Evolutionary conservation across 805 yeast species (phyloP).

Genomic region (Candida vartiovaarae): DNA sequence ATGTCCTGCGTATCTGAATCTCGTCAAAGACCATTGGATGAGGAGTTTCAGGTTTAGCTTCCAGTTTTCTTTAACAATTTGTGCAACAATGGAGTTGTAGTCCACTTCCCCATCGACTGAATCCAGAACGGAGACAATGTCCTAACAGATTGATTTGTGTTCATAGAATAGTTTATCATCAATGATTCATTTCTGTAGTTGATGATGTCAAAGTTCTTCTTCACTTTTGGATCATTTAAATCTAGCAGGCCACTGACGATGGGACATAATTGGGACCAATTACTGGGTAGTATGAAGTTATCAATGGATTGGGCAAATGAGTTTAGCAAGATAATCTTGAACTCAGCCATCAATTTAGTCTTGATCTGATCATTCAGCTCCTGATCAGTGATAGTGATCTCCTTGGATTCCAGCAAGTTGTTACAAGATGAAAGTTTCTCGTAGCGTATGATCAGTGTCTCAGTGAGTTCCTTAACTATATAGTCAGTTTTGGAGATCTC

Average conservation of each 20-base stretch:
- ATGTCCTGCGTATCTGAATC: conserved; percentile 12
- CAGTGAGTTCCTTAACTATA: conserved; percentile 59
- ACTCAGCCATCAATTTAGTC: conserved; percentile 19
- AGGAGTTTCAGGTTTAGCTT: conserved; percentile 29
- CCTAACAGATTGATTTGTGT: conserved; percentile 15
- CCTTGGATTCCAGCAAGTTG: conserved; percentile 29
- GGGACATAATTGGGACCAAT: conserved; percentile 50
- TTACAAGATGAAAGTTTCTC: conserved; percentile 28
- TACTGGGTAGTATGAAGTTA: conserved; percentile 55
- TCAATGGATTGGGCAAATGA: conserved; percentile 35
- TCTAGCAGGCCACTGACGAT: conserved; percentile 37
- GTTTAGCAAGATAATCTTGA: conserved; percentile 23
- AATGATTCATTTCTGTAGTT: conserved; percentile 67
- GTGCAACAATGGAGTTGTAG: conserved; percentile 26
- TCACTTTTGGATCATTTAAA: conserved; percentile 24
- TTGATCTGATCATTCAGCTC: conserved; percentile 28
- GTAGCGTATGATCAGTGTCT: conserved; percentile 45
- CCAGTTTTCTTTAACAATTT: conserved; percentile 25
- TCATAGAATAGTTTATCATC: conserved; percentile 38
- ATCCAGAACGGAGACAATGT: conserved; percentile 32
- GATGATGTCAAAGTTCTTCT: conserved; percentile 50
- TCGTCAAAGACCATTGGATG: conserved; percentile 34
- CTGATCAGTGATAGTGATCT: conserved; percentile 28
- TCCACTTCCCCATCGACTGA: conserved; percentile 26
- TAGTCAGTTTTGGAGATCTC: conserved; percentile 50